Evolutionary conservation across 1,284 basidiomycete genomes (phyloP).

Genomic region (Fomes fomentarius): DNA sequence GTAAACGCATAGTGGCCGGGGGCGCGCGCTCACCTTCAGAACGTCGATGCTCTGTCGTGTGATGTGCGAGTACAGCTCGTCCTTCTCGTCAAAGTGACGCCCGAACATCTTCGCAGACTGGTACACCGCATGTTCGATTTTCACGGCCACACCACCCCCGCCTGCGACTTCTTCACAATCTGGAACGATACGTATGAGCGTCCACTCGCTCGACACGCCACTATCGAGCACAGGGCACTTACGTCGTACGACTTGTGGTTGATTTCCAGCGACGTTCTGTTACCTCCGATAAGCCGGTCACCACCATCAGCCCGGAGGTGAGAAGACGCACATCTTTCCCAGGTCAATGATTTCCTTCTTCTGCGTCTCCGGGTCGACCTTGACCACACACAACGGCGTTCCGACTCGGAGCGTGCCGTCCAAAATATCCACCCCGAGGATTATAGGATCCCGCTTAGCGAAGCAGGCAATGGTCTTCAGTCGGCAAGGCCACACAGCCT

Average conservation of each 20-base stretch:
- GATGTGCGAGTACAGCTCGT: conserved; percentile 91
- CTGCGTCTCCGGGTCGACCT: conserved; percentile 81
- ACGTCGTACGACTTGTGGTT: conserved; percentile 87
- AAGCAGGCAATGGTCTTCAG: conserved; percentile 93
- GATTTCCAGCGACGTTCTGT: conserved; percentile 91
- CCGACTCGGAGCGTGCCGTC: conserved; percentile 94
- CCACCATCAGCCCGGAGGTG: neutral
- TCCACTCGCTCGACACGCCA: no score
- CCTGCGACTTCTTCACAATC: conserved; percentile 91
- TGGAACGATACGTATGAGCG: conserved; percentile 35
- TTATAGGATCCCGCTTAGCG: conserved; percentile 97
- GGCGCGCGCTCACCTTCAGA: conserved; percentile 77
- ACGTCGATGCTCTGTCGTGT: conserved; percentile 94
- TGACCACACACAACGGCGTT: conserved; percentile 95
- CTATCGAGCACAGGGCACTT: conserved; percentile 34
- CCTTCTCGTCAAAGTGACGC: conserved; percentile 94
- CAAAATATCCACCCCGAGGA: conserved; percentile 95
- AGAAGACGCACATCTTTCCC: conserved; percentile 84
- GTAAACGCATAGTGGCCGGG: no score
- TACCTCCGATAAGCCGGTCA: no score
- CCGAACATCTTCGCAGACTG: conserved; percentile 96
- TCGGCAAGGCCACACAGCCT: conserved; percentile 97
- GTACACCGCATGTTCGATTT: conserved; percentile 97
- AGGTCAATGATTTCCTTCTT: conserved; percentile 92
- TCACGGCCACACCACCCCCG: conserved; percentile 97